Percentiles rank a stretch among this genome's conserved stretches.
phyloP scores from a whole-genome alignment of 108 stramenopile genomes.

The Skeletonema grethae region DNA sequence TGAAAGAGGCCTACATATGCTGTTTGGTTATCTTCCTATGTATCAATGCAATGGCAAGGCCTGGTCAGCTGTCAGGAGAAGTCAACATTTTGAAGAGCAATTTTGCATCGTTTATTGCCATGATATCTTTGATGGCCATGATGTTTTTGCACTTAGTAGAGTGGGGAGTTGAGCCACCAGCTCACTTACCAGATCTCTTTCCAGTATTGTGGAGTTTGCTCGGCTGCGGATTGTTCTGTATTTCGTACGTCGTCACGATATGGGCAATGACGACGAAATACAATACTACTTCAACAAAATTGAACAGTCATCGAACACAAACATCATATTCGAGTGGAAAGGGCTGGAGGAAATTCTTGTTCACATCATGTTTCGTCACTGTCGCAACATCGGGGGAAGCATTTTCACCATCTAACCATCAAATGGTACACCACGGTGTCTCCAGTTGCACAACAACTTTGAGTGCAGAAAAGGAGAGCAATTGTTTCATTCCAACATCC shows the following conservation, averaged over 20 bases:
- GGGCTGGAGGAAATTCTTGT: background rate
- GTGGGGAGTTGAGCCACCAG: conserved; percentile 43
- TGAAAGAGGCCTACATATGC: conserved; percentile 68
- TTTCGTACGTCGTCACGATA: conserved; percentile 36
- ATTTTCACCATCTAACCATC: background rate
- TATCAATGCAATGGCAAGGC: conserved; percentile 16
- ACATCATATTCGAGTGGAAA: background rate
- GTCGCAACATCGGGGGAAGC: background rate
- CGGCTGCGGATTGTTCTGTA: conserved; percentile 69
- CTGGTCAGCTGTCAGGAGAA: background rate
- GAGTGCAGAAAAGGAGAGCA: background rate
- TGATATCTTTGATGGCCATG: conserved; percentile 48
- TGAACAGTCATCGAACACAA: background rate
- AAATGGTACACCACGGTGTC: background rate
- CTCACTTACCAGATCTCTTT: conserved; percentile 71
- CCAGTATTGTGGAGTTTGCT: conserved; percentile 76
- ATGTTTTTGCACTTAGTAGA: conserved; percentile 58
- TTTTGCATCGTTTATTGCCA: conserved; percentile 32
- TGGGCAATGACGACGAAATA: conserved; percentile 19
- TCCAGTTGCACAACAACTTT: background rate
- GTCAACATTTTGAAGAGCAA: conserved; percentile 17
- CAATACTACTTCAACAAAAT: background rate
- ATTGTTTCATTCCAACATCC: conserved; percentile 9
- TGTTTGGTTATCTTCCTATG: conserved; percentile 56
- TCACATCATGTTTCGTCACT: background rate